Base-by-base conservation (phyloP, 1,284 basidiomycete species). In the Cystobasidium sp. region DNA sequence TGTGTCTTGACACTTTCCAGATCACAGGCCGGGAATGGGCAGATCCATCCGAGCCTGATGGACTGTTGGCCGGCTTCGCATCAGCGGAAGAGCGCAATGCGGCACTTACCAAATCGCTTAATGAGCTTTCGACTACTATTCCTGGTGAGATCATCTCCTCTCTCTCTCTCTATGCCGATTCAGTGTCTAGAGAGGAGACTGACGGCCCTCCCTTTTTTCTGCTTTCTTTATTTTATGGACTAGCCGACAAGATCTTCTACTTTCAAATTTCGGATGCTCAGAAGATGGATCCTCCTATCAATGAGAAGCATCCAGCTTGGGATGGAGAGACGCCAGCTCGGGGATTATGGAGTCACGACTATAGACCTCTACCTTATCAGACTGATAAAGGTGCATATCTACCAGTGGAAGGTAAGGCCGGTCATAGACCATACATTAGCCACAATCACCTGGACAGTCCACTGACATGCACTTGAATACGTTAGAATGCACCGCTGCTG, bases 301-400 rank as follows among this genome's bases (percentile, higher is more conserved):
- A 76, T 24, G 69, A 76, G 52, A 71, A 70, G 18, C 56, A 71
- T 46, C 68, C 74, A 8, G 67, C 74, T 22, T 75, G 74, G 37
- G 46, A 75, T 53, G 75, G 75, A 37, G 53, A 65, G 7, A 51
- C 75, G 9, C 71, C 75, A 8, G 74, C 78, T 5, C 68, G 78
- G n/a, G 75, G 76, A 3, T 44, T 76, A 18, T 78, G 78, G 78
- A 73, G 68, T n/a, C 73, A 77, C 59, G 77, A 77, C 62, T 75
- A 74, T 55, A 24, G 78, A 7, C 78, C 78, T 0, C n/a, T 78
- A 37, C 78, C 78, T 4, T 78, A 76, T 59, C 39, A 68, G 37
- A 68, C 74, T 16, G 74, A 65, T 4, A 63, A 68, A 61, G 75
- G 68, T 5, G 75, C 74, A 0, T 78, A 78, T 65, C 59, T 78